Evolutionary conservation across 345 rosid species (phyloP).

Genomic region (Toxicodendron radicans): DNA sequence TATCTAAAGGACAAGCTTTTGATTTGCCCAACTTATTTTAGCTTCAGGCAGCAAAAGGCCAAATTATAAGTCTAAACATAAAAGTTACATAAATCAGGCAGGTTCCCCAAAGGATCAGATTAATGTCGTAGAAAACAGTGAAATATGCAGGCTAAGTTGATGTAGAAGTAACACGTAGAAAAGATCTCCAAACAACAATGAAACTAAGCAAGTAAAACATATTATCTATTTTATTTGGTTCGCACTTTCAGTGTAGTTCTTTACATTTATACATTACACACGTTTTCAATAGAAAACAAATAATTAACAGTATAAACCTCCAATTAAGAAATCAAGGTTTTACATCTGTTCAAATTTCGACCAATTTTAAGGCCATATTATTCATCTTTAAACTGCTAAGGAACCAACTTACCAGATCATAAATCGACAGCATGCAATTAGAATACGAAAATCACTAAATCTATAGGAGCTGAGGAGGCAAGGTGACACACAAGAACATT

Average conservation of each 20-base stretch:
- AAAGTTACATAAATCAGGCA: not conserved
- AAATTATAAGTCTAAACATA: not conserved
- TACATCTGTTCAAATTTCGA: not conserved
- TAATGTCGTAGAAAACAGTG: not conserved
- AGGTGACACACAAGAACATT: not conserved
- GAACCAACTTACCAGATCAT: not conserved
- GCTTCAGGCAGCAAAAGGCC: not conserved
- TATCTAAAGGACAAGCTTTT: slow-evolving; percentile 4
- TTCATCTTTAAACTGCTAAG: slow-evolving; percentile 8
- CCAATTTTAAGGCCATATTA: not conserved
- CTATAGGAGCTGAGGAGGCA: not conserved
- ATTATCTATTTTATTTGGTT: slow-evolving; percentile 6
- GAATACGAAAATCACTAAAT: not conserved
- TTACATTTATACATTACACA: slow-evolving; percentile 14
- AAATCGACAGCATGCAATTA: not conserved
- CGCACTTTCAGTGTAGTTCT: not conserved
- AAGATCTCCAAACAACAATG: not conserved
- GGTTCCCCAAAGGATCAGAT: not conserved
- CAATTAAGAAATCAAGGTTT: not conserved
- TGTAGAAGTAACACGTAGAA: not conserved
- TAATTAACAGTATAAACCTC: not conserved
- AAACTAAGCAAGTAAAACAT: not conserved
- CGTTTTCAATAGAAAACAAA: not conserved
- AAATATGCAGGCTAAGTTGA: not conserved
- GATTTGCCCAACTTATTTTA: not conserved